phyloP scores from a whole-genome alignment of 2,329 filamentous ascomycete genomes.

The Elsinoe australis region DNA sequence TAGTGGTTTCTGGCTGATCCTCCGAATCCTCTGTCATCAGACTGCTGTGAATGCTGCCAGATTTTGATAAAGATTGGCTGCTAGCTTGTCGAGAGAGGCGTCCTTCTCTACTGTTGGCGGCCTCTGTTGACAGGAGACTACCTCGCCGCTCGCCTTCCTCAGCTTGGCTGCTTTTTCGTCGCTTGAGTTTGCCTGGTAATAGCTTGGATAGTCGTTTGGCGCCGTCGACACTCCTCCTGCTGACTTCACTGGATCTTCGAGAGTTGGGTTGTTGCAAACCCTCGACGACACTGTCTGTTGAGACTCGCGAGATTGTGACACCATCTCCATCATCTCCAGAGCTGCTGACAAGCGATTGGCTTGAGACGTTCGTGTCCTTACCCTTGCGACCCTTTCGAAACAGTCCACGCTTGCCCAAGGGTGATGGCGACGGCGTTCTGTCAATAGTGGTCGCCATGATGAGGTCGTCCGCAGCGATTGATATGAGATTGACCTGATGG shows the following conservation, averaged over 20 bases:
- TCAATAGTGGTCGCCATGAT: not conserved
- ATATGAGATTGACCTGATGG: too few relatives aligned
- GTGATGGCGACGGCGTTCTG: constrained; percentile 21
- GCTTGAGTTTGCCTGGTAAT: constrained; percentile 42
- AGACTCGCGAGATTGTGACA: constrained; percentile 25
- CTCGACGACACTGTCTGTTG: constrained; percentile 36
- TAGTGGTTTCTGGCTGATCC: constrained; percentile 22
- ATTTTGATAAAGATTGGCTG: constrained; percentile 14
- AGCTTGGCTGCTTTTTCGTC: constrained; percentile 26
- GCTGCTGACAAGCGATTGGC: constrained; percentile 25
- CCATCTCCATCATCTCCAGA: constrained; percentile 25
- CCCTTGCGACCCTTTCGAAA: constrained; percentile 26
- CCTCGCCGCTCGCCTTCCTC: constrained; percentile 17
- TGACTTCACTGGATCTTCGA: constrained; percentile 34
- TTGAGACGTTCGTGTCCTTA: constrained; percentile 25
- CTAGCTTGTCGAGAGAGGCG: constrained; percentile 4
- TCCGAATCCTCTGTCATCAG: constrained; percentile 47
- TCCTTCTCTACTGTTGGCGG: constrained; percentile 5
- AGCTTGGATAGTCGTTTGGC: constrained; percentile 46
- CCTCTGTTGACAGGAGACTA: constrained; percentile 9
- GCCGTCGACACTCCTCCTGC: constrained; percentile 34
- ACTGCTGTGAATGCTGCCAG: constrained; percentile 41
- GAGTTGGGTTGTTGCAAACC: constrained; percentile 31
- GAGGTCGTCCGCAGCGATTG: too few relatives aligned
- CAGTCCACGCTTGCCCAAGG: constrained; percentile 25